Conservation (phyloP, 768 basidiomycete species). For the Russula olivacea region DNA sequence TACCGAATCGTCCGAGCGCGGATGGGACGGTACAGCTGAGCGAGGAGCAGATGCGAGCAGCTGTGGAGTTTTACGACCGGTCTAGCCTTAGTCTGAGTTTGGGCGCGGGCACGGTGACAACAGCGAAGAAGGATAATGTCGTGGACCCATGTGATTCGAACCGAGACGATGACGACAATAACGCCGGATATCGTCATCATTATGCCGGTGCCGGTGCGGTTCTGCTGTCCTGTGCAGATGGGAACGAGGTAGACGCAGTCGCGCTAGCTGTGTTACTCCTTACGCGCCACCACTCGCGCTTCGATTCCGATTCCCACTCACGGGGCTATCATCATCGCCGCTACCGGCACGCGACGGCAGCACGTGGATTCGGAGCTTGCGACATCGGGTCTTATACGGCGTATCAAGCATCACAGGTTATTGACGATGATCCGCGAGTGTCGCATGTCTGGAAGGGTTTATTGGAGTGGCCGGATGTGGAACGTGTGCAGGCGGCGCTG, state of each 20-base stretch:
- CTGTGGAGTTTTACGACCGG: constrained; percentile 2
- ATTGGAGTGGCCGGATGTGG: constrained; percentile 12
- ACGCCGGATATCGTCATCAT: background rate
- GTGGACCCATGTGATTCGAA: background rate
- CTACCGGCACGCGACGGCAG: background rate
- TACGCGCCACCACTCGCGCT: background rate
- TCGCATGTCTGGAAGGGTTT: constrained; percentile 12
- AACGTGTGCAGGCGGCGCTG: constrained; percentile 12
- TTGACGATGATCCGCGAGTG: background rate
- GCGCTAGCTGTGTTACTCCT: constrained; percentile 8
- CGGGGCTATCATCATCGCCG: no score
- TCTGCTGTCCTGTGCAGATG: constrained; percentile 1
- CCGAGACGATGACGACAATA: background rate
- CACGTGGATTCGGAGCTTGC: background rate
- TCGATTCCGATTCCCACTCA: background rate
- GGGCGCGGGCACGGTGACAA: no score
- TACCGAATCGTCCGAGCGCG: background rate
- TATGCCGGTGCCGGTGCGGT: background rate
- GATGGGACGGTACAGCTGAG: constrained; percentile 2
- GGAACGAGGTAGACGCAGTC: constrained; percentile 11
- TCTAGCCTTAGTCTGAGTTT: background rate
- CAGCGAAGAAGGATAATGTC: background rate
- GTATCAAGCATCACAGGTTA: background rate
- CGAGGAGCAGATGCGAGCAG: constrained; percentile 3
- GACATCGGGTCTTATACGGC: background rate